These are phyloP conservation scores for Termitomyces sp. DNA, from an alignment of 768 basidiomycete genomes.

Conservation along the genomic window DNA sequence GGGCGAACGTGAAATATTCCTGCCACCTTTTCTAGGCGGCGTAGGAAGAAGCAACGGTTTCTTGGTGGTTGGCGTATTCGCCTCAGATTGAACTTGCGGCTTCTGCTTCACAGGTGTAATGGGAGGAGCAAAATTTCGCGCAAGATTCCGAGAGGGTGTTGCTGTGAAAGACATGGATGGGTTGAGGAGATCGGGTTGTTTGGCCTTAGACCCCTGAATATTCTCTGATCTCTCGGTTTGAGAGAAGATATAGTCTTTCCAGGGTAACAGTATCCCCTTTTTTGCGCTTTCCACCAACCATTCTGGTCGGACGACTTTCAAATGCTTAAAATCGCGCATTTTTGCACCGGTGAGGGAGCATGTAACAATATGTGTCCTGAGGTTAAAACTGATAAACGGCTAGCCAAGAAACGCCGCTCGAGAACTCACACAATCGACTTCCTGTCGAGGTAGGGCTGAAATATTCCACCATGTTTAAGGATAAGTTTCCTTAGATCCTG, in stretches of 20 bases:
- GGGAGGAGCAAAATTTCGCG: not conserved
- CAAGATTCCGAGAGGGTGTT: not conserved
- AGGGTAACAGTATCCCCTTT: slow-evolving; percentile 66
- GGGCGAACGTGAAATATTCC: not conserved
- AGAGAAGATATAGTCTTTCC: slow-evolving; percentile 68
- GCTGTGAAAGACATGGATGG: slow-evolving; percentile 12
- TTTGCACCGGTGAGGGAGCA: slow-evolving; percentile 89
- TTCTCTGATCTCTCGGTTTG: slow-evolving; percentile 44
- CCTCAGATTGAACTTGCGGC: not conserved
- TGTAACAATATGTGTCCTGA: slow-evolving; percentile 88
- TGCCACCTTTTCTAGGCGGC: not conserved
- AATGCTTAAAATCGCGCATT: slow-evolving; percentile 79
- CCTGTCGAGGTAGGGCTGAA: slow-evolving; percentile 79
- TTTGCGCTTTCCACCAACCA: slow-evolving; percentile 87
- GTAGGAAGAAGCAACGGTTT: not conserved
- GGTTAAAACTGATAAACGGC: not conserved
- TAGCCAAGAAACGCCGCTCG: not conserved
- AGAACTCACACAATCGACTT: slow-evolving; percentile 65
- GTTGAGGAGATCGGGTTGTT: slow-evolving; percentile 30
- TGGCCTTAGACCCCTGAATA: slow-evolving; percentile 43
- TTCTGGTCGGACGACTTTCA: slow-evolving; percentile 86
- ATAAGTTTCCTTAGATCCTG: slow-evolving; percentile 82
- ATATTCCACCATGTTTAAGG: slow-evolving; percentile 77
- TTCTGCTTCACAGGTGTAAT: slow-evolving; percentile 9
- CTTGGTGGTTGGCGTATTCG: not conserved